Evolutionary conservation across 495 filamentous ascomycete genomes (phyloP), one percentile per base, ranked within the genome.

Genomic region (Cairneyella variabilis): DNA sequence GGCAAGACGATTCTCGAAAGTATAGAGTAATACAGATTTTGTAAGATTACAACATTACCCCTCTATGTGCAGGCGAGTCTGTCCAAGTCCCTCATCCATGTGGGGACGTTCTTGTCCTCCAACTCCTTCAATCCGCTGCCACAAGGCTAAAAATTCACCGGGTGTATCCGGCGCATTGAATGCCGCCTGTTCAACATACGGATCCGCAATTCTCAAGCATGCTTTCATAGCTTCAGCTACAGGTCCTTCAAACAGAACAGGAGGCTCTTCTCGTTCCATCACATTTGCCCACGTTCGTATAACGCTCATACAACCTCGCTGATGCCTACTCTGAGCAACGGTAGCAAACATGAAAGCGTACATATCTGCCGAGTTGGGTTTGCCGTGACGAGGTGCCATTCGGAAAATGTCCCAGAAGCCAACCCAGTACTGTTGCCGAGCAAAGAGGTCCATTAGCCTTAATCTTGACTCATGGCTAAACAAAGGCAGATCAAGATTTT

Each of bases 401-500:
- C 75, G 72, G 82, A 84, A 90, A 30, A 75, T 57, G 9, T 76
- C 71, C 83, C 80, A 86, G 55, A 90, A 82, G 3, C 65, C 65
- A 11, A 71, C 62, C 72, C 80, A 86, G 46, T 79, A 61, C 2
- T 66, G 60, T 25, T 57, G 54, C 61, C 48, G 59, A 18, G 63
- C 67, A 59, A 71, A 73, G 27, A 72, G 53, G 0, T 66, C 57
- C 50, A 84, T 63, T 8, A 85, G 74, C 30, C 72, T 67, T 23
- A 73, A 62, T 20, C 79, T 68, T 1, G 72, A 66, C 11, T 76
- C 59, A 11, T 74, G 70, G 7, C 72, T 64, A 23, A 78, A 71
- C 49, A 76, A 78, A n/a, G 71, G 65, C 14, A 79, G 45, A 23
- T 72, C 58, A 9, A 69, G 52, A 3, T 64, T 64, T 2, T 66